Percentiles rank a stretch among this genome's conserved stretches.
These are phyloP conservation scores for Tulasnella sp. DNA, from an alignment of 768 basidiomycete species.

Conservation along the genomic window DNA sequence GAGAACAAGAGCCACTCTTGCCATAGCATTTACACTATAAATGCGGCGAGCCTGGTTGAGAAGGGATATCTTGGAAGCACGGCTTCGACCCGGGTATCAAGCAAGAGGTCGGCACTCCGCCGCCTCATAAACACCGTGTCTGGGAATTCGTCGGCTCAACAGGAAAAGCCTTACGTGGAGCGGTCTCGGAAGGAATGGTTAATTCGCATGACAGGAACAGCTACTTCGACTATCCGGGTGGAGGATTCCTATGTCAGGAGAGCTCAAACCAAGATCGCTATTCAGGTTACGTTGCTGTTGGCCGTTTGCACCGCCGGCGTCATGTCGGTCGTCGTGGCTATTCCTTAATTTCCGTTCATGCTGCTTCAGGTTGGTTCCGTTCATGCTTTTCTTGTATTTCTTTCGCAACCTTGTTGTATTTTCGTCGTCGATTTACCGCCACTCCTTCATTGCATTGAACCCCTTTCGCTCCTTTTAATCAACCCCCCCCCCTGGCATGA, in stretches of 20 bases:
- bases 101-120: neutral
- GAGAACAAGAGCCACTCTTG: constrained; percentile 11
- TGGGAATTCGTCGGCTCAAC: neutral
- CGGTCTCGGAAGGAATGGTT: constrained; percentile 1
- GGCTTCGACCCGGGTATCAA: neutral
- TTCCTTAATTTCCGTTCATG: constrained; percentile 4
- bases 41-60: neutral
- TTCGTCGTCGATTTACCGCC: neutral
- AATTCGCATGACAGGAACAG: constrained; percentile 31
- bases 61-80: neutral
- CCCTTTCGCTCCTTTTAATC: neutral
- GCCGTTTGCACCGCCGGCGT: constrained; percentile 10
- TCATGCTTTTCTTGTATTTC: neutral
- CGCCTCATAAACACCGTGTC: too few relatives aligned
- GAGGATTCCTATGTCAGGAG: constrained; percentile 17
- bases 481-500: neutral
- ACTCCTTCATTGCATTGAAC: neutral
- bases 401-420: constrained; percentile 5
- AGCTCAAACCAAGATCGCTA: constrained; percentile 17
- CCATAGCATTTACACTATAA: constrained; percentile 13
- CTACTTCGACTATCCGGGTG: constrained; percentile 14
- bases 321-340: constrained; percentile 22
- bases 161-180: neutral
- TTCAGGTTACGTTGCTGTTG: constrained; percentile 19
- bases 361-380: neutral